Base-by-base conservation (phyloP, 495 filamentous ascomycete species). In the Hypoxylon lienhwacheense region DNA sequence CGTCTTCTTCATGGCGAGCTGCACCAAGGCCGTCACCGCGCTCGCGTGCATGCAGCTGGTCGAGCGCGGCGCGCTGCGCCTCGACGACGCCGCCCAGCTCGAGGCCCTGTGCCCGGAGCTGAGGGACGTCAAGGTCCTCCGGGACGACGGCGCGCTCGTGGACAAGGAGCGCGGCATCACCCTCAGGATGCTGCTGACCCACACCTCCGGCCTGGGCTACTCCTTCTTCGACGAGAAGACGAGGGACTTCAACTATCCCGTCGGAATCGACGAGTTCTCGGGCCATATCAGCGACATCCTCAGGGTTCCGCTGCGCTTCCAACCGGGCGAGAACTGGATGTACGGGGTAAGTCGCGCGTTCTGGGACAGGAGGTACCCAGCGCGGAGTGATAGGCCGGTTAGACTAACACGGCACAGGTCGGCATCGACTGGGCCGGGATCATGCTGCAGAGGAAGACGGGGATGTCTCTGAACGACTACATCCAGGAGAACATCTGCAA, bases 21-120 rank as follows among this genome's bases (percentile, higher is more conserved):
- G 78, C 58, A 84, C 82, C 0, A 85, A 84, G 53, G 61, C 82
- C 65, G 56, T 83, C 5, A 66, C 64, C 1, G 76, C 72, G 0
- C 72, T 86, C 44, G 81, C 81, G 0, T 77, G 70, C 49, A 83
- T 85, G 82, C 82, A 86, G 54, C 71, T 82, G 0, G 77, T 83
- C 7, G 83, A 85, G 54, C 72, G 80, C 46, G 80, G 80, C 1
- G 66, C 56, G 31, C 51, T 87, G 4, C 55, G 47, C 0, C 65
- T 86, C 1, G 82, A 85, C 62, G 76, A 83, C 65, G 66, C 61
- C 1, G 66, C 71, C 10, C 51, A 73, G 45, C 61, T 81, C 0
- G 77, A 82, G 32, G 32, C 34, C 14, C 41, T 81, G 3, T 70
- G 65, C 5, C 81, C 81, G 4, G 81, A 84, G 57, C 53, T 85